phyloP scores from a whole-genome alignment of 495 filamentous ascomycete genomes.

The Patellaria atrata region DNA sequence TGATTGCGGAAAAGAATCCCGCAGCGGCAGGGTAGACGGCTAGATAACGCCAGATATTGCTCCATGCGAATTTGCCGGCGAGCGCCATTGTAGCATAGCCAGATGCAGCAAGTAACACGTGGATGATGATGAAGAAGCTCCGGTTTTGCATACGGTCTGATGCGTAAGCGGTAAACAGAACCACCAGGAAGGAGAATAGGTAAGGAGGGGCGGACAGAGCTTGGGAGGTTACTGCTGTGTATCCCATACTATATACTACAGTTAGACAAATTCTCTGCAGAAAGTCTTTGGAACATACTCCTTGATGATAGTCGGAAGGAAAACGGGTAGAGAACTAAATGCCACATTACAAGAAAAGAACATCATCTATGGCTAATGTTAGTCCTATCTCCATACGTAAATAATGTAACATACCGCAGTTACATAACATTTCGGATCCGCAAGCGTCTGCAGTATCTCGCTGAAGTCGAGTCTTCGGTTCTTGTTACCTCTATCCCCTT shows the following conservation, averaged over 20 bases:
- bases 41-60: slow-evolving; percentile 21
- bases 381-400: slow-evolving; percentile 1
- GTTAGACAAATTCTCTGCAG: no score
- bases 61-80: no score
- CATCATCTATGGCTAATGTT: slow-evolving; percentile 32
- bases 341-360: slow-evolving; percentile 49
- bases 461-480: slow-evolving; percentile 46
- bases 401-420: slow-evolving; percentile 11
- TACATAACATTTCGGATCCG: slow-evolving; percentile 21
- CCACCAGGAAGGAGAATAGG: slow-evolving; percentile 58
- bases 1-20: slow-evolving; percentile 25
- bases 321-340: slow-evolving; percentile 76
- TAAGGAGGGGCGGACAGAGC: slow-evolving; percentile 73
- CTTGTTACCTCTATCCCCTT: slow-evolving; percentile 38
- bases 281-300: no score
- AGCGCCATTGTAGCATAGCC: slow-evolving; percentile 45
- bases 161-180: slow-evolving; percentile 51
- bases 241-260: no score
- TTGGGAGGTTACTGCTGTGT: slow-evolving; percentile 55
- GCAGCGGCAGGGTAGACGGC: slow-evolving; percentile 22
- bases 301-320: slow-evolving; percentile 64
- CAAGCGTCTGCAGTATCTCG: no score
- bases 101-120: slow-evolving; percentile 48
- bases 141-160: slow-evolving; percentile 63
- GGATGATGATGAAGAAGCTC: slow-evolving; percentile 46